These are phyloP conservation scores for Pholiota molesta DNA, from an alignment of 768 basidiomycete species.

Conservation along the genomic window DNA sequence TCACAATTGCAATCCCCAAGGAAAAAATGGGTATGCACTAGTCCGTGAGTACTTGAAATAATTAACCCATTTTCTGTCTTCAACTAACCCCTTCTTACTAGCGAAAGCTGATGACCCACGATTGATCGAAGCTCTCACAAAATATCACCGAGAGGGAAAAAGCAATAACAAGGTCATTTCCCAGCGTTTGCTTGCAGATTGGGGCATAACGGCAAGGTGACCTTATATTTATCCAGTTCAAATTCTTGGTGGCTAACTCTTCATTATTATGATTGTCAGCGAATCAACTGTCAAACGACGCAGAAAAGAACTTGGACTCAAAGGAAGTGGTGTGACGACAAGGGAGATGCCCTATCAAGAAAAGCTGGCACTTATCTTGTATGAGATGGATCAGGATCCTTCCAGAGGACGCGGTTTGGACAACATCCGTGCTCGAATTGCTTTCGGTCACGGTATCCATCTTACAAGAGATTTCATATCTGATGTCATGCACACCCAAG, in stretches of 20 bases:
- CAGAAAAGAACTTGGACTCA: slow-evolving; percentile 17
- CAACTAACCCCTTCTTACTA: too few species aligned
- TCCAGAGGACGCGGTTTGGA: slow-evolving; percentile 17
- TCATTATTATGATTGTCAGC: too few species aligned
- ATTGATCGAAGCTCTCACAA: too few species aligned
- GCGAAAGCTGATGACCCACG: too few species aligned
- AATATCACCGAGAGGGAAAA: background rate
- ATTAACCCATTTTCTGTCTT: too few species aligned
- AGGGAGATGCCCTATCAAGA: slow-evolving; percentile 16
- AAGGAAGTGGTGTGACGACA: slow-evolving; percentile 19
- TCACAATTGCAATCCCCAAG: too few species aligned
- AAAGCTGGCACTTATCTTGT: slow-evolving; percentile 24
- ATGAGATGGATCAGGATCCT: slow-evolving; percentile 25
- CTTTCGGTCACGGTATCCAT: slow-evolving; percentile 18
- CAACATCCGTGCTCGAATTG: slow-evolving; percentile 23
- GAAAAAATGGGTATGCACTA: too few species aligned
- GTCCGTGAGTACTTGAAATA: too few species aligned
- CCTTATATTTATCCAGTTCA: too few species aligned
- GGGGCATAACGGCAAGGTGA: background rate
- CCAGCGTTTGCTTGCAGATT: background rate
- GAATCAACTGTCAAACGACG: slow-evolving; percentile 22
- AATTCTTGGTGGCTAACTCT: too few species aligned
- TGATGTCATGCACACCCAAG: slow-evolving; percentile 32
- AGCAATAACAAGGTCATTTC: background rate
- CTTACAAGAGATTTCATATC: slow-evolving; percentile 17